Conservation (phyloP, 495 filamentous ascomycete species). For the Annulohypoxylon moriforme region DNA sequence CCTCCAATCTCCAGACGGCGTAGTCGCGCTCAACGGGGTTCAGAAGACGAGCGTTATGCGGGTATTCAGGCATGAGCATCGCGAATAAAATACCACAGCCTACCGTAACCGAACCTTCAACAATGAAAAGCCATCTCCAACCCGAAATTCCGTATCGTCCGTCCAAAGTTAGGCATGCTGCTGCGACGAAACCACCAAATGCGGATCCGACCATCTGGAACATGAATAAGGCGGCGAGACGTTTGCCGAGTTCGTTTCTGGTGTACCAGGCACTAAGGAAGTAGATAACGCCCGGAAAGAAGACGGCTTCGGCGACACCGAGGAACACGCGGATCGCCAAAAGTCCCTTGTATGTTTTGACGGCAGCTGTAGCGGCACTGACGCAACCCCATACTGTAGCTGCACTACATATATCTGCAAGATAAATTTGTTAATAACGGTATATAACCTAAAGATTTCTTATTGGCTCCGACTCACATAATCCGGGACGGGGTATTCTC, state of each 20-base stretch:
- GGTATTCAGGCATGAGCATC: background rate
- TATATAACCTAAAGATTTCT: background rate
- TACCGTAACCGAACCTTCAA: background rate
- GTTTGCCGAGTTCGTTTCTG: constrained; percentile 1
- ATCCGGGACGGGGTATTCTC: background rate
- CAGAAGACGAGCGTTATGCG: background rate
- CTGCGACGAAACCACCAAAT: background rate
- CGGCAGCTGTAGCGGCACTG: background rate
- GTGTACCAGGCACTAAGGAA: constrained; percentile 7
- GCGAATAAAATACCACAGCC: background rate
- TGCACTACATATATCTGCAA: background rate
- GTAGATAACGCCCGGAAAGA: background rate
- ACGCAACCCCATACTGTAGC: background rate
- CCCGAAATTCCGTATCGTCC: constrained; percentile 1
- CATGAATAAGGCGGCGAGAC: constrained; percentile 4
- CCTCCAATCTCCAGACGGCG: background rate
- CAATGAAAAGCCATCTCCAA: constrained; percentile 2
- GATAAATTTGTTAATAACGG: background rate
- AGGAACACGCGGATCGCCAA: constrained; percentile 2
- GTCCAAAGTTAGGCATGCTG: background rate
- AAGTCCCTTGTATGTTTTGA: background rate
- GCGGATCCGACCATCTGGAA: constrained; percentile 7
- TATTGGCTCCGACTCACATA: background rate
- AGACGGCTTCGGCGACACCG: constrained; percentile 1
- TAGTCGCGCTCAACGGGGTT: background rate